Evolutionary conservation across 2,329 filamentous ascomycete species (phyloP).

Genomic region (Paecilomyces sp.): DNA sequence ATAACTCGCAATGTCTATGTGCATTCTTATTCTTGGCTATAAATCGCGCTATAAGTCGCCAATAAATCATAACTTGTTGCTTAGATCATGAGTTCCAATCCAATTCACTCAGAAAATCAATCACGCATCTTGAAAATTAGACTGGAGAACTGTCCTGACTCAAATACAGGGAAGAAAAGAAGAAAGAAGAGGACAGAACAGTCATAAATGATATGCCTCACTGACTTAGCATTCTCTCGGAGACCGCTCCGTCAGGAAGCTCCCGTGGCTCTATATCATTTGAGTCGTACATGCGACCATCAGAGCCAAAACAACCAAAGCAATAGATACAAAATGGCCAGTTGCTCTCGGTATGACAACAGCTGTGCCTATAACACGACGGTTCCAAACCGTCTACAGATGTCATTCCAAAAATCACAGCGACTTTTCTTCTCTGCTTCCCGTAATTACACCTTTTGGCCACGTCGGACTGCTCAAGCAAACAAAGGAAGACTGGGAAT

Average conservation of each 20-base stretch:
- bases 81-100: background rate
- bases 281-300: background rate
- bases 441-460: background rate
- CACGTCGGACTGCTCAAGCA: constrained; percentile 4
- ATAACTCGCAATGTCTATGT: background rate
- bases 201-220: constrained; percentile 4
- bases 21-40: background rate
- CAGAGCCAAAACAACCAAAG: constrained; percentile 1
- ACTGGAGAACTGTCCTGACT: background rate
- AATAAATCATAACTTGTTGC: background rate
- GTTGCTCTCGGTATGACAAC: constrained; percentile 2
- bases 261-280: background rate
- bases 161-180: constrained; percentile 2
- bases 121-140: background rate
- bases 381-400: constrained; percentile 1
- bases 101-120: background rate
- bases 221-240: background rate
- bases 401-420: constrained; percentile 2
- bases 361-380: background rate
- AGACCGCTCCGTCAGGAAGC: background rate
- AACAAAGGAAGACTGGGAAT: constrained; percentile 7
- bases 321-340: constrained; percentile 3
- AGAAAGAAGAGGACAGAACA: constrained; percentile 6
- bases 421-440: background rate
- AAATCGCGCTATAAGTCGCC: background rate